Conservation (phyloP, 495 filamentous ascomycete species). For the Endocarpon pusillum region DNA sequence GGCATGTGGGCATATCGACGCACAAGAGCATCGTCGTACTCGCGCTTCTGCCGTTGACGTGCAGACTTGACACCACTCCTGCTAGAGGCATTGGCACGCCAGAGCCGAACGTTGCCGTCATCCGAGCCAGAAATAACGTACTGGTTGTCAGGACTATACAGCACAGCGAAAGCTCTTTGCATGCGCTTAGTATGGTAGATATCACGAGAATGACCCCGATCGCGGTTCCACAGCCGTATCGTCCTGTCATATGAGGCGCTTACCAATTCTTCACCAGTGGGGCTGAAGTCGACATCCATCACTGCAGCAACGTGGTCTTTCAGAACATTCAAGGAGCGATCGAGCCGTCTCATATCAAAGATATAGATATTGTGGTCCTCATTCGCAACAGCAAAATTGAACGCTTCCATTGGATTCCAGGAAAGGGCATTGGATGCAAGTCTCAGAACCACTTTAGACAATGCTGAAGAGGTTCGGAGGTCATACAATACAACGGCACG, state of each 20-base stretch:
- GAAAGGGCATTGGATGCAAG: slow-evolving; percentile 70
- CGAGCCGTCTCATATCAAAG: slow-evolving; percentile 76
- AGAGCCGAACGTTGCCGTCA: slow-evolving; percentile 86
- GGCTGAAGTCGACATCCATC: slow-evolving; percentile 91
- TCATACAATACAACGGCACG: slow-evolving; percentile 78
- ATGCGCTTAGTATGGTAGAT: slow-evolving; percentile 96
- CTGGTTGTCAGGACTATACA: slow-evolving; percentile 73
- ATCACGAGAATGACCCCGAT: slow-evolving; percentile 69
- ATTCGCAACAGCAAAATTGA: slow-evolving; percentile 73
- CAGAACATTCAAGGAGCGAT: slow-evolving; percentile 73
- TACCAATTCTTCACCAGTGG: slow-evolving; percentile 87
- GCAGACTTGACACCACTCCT: slow-evolving; percentile 73
- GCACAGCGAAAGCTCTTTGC: slow-evolving; percentile 80
- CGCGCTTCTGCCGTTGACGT: slow-evolving; percentile 66
- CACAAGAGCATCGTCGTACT: slow-evolving; percentile 76
- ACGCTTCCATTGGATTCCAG: slow-evolving; percentile 94
- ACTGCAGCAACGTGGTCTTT: slow-evolving; percentile 93
- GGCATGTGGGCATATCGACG: slow-evolving; percentile 89
- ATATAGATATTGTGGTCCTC: slow-evolving; percentile 70
- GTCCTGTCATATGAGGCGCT: slow-evolving; percentile 76
- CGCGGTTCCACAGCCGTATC: slow-evolving; percentile 62
- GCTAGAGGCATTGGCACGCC: slow-evolving; percentile 76
- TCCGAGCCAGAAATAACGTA: slow-evolving; percentile 78
- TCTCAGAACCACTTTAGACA: slow-evolving; percentile 60
- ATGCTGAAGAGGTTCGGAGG: slow-evolving; percentile 68